phyloP scores from a whole-genome alignment of 1,284 basidiomycete species.

The Taiwanofungus camphoratus region DNA sequence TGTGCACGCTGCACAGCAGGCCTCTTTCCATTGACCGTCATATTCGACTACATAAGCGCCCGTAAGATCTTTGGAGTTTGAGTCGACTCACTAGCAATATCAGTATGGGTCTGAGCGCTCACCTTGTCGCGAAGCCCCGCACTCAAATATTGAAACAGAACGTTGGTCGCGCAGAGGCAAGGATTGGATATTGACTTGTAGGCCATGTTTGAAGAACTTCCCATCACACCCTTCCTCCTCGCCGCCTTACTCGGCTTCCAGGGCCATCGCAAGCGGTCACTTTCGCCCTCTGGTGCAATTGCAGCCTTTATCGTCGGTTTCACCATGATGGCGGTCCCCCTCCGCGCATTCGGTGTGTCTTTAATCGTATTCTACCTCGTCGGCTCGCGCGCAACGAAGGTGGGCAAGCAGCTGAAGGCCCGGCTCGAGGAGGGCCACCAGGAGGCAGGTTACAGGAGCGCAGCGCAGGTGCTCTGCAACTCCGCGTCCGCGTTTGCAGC shows the following conservation, averaged over 20 bases:
- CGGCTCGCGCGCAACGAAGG: slow-evolving; percentile 84
- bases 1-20: no score
- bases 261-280: slow-evolving; percentile 52
- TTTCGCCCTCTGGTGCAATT: slow-evolving; percentile 67
- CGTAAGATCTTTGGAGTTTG: no score
- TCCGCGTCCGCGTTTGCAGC: slow-evolving; percentile 68
- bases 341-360: slow-evolving; percentile 64
- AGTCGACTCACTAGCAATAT: no score
- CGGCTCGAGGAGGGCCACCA: slow-evolving; percentile 76
- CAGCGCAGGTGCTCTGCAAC: slow-evolving; percentile 80
- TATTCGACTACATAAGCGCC: no score
- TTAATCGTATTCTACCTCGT: slow-evolving; percentile 81
- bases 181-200: no score
- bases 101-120: no score
- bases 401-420: slow-evolving; percentile 66
- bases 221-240: slow-evolving; percentile 33
- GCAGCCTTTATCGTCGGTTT: slow-evolving; percentile 76
- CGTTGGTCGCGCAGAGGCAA: no score
- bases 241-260: slow-evolving; percentile 41
- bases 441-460: slow-evolving; percentile 64
- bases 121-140: no score
- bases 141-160: no score
- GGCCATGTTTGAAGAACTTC: no score
- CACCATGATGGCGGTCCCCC: slow-evolving; percentile 52
- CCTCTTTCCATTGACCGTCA: no score